phyloP scores from a whole-genome alignment of 2,329 filamentous ascomycete genomes.

The Aschersonia sp. region DNA sequence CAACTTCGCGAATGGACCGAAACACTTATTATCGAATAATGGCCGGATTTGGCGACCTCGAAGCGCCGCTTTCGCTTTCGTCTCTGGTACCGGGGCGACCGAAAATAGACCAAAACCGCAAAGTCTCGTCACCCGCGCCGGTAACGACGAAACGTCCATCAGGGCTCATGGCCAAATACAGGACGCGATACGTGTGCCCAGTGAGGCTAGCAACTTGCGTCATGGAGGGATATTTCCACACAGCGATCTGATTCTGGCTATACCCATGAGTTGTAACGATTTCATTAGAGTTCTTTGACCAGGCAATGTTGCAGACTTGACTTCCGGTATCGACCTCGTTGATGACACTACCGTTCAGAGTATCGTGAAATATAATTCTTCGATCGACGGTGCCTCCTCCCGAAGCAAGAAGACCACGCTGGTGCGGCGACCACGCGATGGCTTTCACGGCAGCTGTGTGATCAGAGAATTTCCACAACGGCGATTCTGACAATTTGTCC shows the following conservation, averaged over 20 bases:
- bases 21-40: conserved; percentile 48
- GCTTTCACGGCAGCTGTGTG: conserved; percentile 95
- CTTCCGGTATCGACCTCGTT: conserved; percentile 93
- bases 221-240: conserved; percentile 99
- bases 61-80: conserved; percentile 44
- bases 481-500: conserved; percentile 89
- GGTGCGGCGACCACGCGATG: conserved; percentile 95
- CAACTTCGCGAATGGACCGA: too few species aligned
- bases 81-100: conserved; percentile 61
- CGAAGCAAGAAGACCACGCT: conserved; percentile 84
- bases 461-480: conserved; percentile 85
- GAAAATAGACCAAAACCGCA: conserved; percentile 96
- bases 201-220: conserved; percentile 90
- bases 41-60: conserved; percentile 63
- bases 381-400: conserved; percentile 92
- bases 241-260: conserved; percentile 95
- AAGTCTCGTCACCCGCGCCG: conserved; percentile 87
- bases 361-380: conserved; percentile 97
- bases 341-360: conserved; percentile 62
- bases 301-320: conserved; percentile 96
- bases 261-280: conserved; percentile 96
- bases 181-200: conserved; percentile 88
- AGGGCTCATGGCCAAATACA: conserved; percentile 95
- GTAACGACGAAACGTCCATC: conserved; percentile 91
- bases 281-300: conserved; percentile 96